Evolutionary conservation across 345 rosid genomes (phyloP).

Genomic region (Corchorus olitorius): DNA sequence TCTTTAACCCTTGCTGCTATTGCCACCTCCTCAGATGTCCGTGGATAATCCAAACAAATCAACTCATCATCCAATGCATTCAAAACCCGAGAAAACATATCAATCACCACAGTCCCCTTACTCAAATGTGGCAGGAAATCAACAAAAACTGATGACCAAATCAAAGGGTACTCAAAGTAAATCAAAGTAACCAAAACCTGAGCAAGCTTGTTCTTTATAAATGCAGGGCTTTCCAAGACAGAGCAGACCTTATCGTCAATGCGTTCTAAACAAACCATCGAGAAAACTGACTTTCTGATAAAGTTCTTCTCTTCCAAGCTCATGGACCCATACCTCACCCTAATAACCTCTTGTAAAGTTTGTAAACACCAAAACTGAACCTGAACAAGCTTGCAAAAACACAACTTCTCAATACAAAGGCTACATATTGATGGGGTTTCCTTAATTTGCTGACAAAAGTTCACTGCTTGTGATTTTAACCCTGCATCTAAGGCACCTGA

Average conservation of each 20-base stretch:
- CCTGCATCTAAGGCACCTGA: constrained; percentile 59
- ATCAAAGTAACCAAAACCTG: constrained; percentile 86
- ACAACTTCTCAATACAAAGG: constrained; percentile 72
- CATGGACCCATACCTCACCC: constrained; percentile 55
- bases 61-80: constrained; percentile 89
- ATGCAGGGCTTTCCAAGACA: constrained; percentile 64
- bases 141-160: constrained; percentile 80
- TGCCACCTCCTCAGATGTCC: constrained; percentile 58
- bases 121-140: constrained; percentile 66
- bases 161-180: constrained; percentile 83
- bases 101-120: constrained; percentile 71
- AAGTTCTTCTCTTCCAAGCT: constrained; percentile 60
- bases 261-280: constrained; percentile 65
- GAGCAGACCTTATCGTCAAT: constrained; percentile 46
- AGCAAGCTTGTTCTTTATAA: constrained; percentile 92
- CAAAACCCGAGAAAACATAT: constrained; percentile 92
- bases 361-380: constrained; percentile 99
- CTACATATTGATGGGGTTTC: constrained; percentile 54
- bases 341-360: constrained; percentile 71
- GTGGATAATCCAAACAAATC: constrained; percentile 86
- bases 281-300: constrained; percentile 63
- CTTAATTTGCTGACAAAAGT: constrained; percentile 61
- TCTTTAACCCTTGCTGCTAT: constrained; percentile 85
- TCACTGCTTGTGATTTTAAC: constrained; percentile 61
- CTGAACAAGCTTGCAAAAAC: constrained; percentile 57